Conservation (phyloP, 202 grass and related monocot species). For the Elaeis oleifera region DNA sequence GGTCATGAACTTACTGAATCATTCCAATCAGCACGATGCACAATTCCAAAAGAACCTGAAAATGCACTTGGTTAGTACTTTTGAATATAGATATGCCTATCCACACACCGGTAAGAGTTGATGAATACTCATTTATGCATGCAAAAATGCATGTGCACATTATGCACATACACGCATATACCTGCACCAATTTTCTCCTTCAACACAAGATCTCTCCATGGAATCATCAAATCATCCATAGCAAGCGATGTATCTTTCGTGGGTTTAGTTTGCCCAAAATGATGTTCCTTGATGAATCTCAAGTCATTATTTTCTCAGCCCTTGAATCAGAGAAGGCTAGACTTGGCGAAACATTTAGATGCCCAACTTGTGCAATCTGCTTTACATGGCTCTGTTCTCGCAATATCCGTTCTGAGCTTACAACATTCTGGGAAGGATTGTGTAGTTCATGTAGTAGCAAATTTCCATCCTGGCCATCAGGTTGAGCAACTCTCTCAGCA, state of each 20-base stretch:
- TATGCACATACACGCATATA: conserved; percentile 14
- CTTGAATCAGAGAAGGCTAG: no score
- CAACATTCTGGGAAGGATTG: neutral
- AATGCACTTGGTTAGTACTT: neutral
- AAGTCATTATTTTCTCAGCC: no score
- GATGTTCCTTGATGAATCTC: conserved; percentile 21
- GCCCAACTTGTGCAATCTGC: neutral
- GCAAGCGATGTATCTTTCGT: conserved; percentile 41
- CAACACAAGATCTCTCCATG: conserved; percentile 66
- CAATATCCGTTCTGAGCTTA: neutral
- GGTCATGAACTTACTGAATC: conserved; percentile 47
- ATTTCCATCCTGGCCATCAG: conserved; percentile 24
- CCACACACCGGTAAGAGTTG: no score
- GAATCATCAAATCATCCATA: conserved; percentile 58
- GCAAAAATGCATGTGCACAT: no score
- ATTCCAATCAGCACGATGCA: conserved; percentile 90
- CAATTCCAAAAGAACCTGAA: conserved; percentile 87
- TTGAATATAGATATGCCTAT: no score
- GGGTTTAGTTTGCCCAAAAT: conserved; percentile 22
- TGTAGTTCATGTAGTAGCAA: neutral
- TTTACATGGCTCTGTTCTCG: neutral
- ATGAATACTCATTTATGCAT: no score
- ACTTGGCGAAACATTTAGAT: neutral
- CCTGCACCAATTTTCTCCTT: conserved; percentile 87
- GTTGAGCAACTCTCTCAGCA: conserved; percentile 17